Conservation (phyloP, 1,284 basidiomycete genomes). For the Microbotryomycetes sp. region DNA sequence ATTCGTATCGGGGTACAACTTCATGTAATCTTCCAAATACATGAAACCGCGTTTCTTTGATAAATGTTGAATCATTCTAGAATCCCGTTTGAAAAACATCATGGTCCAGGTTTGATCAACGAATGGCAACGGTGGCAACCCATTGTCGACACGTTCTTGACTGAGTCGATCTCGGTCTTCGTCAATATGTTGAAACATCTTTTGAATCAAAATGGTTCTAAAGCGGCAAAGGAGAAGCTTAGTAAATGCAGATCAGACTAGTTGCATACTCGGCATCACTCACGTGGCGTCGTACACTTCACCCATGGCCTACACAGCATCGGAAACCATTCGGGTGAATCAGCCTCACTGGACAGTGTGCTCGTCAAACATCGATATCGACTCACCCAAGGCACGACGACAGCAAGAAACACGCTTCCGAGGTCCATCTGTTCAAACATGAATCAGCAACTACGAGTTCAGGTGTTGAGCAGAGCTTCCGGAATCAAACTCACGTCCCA, state of each 20-base stretch:
- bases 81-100: constrained; percentile 31
- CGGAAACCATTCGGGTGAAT: not conserved
- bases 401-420: constrained; percentile 20
- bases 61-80: constrained; percentile 19
- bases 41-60: constrained; percentile 29
- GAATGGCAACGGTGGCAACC: constrained; percentile 2
- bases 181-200: constrained; percentile 14
- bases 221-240: not conserved
- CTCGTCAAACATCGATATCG: not conserved
- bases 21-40: constrained; percentile 25
- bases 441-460: not conserved
- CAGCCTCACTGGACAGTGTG: no score
- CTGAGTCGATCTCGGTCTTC: constrained; percentile 13
- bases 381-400: constrained; percentile 28
- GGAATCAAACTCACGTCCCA: constrained; percentile 9
- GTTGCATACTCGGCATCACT: not conserved
- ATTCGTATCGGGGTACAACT: constrained; percentile 17
- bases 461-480: not conserved
- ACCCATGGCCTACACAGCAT: not conserved
- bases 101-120: constrained; percentile 22
- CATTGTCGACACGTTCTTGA: not conserved
- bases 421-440: not conserved
- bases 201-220: constrained; percentile 17
- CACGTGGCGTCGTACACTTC: not conserved
- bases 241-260: not conserved